phyloP scores from a whole-genome alignment of 129 eudicot genomes.

The Chrysanthemum makinoi region DNA sequence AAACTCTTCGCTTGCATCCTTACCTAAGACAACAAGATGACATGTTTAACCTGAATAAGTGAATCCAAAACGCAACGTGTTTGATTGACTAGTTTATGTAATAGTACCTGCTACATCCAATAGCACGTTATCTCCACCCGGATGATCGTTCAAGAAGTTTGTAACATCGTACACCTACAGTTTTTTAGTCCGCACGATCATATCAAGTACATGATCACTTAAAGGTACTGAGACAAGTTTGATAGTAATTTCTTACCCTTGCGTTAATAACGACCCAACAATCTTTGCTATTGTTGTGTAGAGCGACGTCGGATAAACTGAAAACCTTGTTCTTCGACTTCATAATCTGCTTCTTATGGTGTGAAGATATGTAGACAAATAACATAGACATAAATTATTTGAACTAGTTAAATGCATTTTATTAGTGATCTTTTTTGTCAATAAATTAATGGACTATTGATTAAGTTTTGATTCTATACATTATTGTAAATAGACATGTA shows the following conservation, averaged over 20 bases:
- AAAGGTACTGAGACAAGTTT: background rate
- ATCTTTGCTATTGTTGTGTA: slow-evolving; percentile 45
- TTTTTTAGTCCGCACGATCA: background rate
- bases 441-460: slow-evolving; percentile 21
- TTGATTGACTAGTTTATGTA: background rate
- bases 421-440: slow-evolving; percentile 22
- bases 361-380: slow-evolving; percentile 1
- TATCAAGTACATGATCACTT: background rate
- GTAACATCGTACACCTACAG: slow-evolving; percentile 65
- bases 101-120: slow-evolving; percentile 52
- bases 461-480: slow-evolving; percentile 12
- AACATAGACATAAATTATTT: background rate
- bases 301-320: slow-evolving; percentile 34
- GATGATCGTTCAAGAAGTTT: slow-evolving; percentile 60
- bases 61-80: background rate
- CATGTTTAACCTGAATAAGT: too few species aligned
- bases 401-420: slow-evolving; percentile 4
- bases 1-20: slow-evolving; percentile 71
- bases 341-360: slow-evolving; percentile 17
- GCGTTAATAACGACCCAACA: slow-evolving; percentile 64
- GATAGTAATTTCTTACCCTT: slow-evolving; percentile 31
- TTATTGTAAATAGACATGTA: slow-evolving; percentile 25
- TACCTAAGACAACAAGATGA: slow-evolving; percentile 34
- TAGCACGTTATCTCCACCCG: slow-evolving; percentile 67
- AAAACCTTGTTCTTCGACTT: slow-evolving; percentile 32